phyloP scores from a whole-genome alignment of 1,284 basidiomycete species.

The Lentinula novae-zelandiae region DNA sequence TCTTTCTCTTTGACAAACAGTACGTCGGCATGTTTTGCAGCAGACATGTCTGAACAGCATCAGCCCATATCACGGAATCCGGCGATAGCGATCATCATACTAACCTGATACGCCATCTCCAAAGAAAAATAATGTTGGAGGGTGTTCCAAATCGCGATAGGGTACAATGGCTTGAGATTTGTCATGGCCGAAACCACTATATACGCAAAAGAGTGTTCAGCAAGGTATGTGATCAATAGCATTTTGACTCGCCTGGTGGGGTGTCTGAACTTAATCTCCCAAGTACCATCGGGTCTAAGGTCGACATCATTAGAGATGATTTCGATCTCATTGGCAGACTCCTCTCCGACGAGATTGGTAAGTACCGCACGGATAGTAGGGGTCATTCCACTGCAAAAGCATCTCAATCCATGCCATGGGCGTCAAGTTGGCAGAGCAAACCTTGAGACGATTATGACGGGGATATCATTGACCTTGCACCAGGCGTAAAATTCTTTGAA shows the following conservation, averaged over 20 bases:
- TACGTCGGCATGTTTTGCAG: slow-evolving; percentile 85
- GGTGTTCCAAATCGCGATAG: slow-evolving; percentile 66
- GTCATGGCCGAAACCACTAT: slow-evolving; percentile 85
- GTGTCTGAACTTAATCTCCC: slow-evolving; percentile 87
- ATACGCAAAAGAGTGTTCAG: not conserved
- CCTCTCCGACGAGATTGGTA: slow-evolving; percentile 70
- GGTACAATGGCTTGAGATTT: slow-evolving; percentile 90
- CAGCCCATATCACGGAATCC: not conserved
- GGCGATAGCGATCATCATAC: slow-evolving; percentile 18
- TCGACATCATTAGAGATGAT: slow-evolving; percentile 89
- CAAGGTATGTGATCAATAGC: not conserved
- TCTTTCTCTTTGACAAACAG: slow-evolving; percentile 85
- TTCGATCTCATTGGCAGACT: slow-evolving; percentile 73
- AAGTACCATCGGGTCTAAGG: slow-evolving; percentile 63
- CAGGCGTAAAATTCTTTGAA: slow-evolving; percentile 85
- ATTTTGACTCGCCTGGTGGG: slow-evolving; percentile 63
- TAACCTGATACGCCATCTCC: slow-evolving; percentile 90
- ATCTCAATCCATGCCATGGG: not conserved
- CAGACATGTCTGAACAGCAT: slow-evolving; percentile 69
- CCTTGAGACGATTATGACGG: slow-evolving; percentile 92
- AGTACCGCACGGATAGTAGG: slow-evolving; percentile 88
- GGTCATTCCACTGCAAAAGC: slow-evolving; percentile 73
- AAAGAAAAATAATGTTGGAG: slow-evolving; percentile 89
- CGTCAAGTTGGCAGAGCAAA: slow-evolving; percentile 25
- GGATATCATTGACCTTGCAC: slow-evolving; percentile 75